A percentile compares a stretch with the other conserved stretches of the same genome.
Conservation (phyloP, 768 basidiomycete species). For the Cystobasidium tubakii region DNA sequence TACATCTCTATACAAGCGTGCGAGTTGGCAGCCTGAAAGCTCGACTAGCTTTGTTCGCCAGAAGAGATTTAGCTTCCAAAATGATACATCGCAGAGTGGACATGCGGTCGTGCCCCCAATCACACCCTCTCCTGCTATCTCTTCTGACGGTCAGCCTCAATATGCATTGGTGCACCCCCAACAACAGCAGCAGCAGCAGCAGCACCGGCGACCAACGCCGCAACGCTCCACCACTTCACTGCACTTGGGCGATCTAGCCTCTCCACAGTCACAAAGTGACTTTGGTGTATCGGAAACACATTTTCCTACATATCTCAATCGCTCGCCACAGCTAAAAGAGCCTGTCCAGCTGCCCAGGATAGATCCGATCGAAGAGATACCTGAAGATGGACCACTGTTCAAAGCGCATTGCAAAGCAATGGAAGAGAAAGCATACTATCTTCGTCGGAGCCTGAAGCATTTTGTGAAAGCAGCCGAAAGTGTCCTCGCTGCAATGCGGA, state of each 20-base stretch:
- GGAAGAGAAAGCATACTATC: constrained; percentile 35
- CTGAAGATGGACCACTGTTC: constrained; percentile 43
- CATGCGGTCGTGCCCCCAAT: not conserved
- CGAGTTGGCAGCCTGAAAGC: constrained; percentile 22
- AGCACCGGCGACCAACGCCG: constrained; percentile 7
- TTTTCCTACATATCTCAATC: not conserved
- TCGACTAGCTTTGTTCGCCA: not conserved
- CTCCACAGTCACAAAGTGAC: constrained; percentile 11
- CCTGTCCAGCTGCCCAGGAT: not conserved
- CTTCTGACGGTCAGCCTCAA: constrained; percentile 17
- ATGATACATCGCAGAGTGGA: constrained; percentile 4
- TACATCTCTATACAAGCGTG: not conserved
- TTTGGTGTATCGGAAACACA: not conserved
- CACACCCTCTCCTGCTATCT: not conserved
- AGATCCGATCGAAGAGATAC: constrained; percentile 16
- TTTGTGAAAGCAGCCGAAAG: constrained; percentile 34
- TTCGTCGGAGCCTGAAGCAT: constrained; percentile 38
- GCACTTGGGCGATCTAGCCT: not conserved
- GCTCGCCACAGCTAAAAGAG: constrained; percentile 2
- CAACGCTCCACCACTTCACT: constrained; percentile 29
- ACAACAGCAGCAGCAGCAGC: not conserved
- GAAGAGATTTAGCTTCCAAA: constrained; percentile 29
- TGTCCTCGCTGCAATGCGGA: not conserved
- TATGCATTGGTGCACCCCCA: not conserved
- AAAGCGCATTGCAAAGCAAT: constrained; percentile 36